phyloP scores from a whole-genome alignment of 2,329 filamentous ascomycete genomes.

The Trichophyton verrucosum region DNA sequence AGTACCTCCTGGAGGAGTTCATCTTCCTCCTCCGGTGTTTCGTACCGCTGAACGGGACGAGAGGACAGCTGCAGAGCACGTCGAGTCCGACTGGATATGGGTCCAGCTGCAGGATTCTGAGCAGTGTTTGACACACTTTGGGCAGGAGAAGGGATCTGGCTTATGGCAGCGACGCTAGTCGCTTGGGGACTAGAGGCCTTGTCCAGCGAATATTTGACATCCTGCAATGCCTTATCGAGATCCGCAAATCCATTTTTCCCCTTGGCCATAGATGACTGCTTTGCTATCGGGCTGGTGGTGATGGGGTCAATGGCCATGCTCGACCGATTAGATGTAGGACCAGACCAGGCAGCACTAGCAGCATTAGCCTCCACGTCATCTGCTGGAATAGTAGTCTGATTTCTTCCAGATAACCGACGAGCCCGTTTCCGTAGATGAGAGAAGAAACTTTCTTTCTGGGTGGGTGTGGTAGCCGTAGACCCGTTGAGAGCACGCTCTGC shows the following conservation, averaged over 20 bases:
- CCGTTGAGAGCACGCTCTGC: conserved; percentile 84
- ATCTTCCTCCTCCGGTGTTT: conserved; percentile 91
- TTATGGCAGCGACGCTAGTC: conserved; percentile 9
- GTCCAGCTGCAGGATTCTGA: conserved; percentile 22
- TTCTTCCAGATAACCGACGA: conserved; percentile 78
- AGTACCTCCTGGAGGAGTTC: conserved; percentile 86
- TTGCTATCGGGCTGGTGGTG: conserved; percentile 23
- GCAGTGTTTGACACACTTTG: conserved; percentile 20
- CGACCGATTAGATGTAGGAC: conserved; percentile 76
- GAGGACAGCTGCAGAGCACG: conserved; percentile 57
- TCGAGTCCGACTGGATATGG: conserved; percentile 67
- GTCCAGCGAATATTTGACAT: conserved; percentile 48
- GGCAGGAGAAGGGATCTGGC: conserved; percentile 23
- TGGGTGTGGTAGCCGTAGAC: conserved; percentile 62
- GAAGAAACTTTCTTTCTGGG: conserved; percentile 85
- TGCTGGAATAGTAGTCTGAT: conserved; percentile 67
- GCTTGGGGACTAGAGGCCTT: conserved; percentile 15
- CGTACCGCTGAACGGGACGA: conserved; percentile 71
- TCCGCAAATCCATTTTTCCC: conserved; percentile 45
- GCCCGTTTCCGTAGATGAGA: conserved; percentile 92
- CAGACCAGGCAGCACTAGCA: conserved; percentile 79
- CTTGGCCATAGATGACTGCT: conserved; percentile 32
- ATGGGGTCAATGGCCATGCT: conserved; percentile 63
- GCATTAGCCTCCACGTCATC: conserved; percentile 90
- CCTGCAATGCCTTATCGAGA: conserved; percentile 49